Percentiles rank a stretch among this genome's conserved stretches.
Evolutionary conservation across 768 basidiomycete genomes (phyloP).

Genomic region (Panaeolus papilionaceus): DNA sequence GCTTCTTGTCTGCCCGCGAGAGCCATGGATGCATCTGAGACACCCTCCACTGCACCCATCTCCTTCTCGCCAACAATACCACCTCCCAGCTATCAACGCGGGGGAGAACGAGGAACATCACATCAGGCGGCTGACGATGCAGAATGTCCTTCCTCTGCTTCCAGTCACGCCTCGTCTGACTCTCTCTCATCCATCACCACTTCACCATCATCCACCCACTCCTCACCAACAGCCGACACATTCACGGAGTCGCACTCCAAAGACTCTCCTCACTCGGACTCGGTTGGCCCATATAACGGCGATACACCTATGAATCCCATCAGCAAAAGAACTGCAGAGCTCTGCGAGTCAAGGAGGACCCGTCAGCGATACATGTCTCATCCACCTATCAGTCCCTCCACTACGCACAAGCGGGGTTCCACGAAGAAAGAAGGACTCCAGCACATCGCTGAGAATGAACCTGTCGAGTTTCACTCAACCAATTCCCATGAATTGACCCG

Average conservation of each 20-base stretch:
- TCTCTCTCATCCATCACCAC: not conserved
- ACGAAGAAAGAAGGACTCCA: not conserved
- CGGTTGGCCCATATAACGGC: no score
- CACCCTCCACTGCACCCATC: not conserved
- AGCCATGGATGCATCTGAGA: not conserved
- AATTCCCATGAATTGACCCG: not conserved
- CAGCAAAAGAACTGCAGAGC: conserved; percentile 3
- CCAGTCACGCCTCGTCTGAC: not conserved
- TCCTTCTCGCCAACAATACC: not conserved
- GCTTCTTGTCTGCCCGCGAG: not conserved
- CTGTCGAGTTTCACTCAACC: not conserved
- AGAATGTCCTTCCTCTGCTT: not conserved
- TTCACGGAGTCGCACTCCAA: no score
- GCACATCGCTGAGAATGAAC: not conserved
- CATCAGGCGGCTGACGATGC: not conserved
- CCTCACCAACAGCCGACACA: not conserved
- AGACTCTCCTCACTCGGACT: not conserved
- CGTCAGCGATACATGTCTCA: not conserved
- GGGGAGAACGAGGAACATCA: not conserved
- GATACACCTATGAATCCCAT: not conserved
- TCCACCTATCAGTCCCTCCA: not conserved
- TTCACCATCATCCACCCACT: not conserved
- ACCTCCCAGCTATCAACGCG: not conserved
- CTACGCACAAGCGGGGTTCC: not conserved
- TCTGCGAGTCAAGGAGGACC: not conserved